Evolutionary conservation across 2,329 filamentous ascomycete species (phyloP).

Genomic region (Xylariaceae sp.): DNA sequence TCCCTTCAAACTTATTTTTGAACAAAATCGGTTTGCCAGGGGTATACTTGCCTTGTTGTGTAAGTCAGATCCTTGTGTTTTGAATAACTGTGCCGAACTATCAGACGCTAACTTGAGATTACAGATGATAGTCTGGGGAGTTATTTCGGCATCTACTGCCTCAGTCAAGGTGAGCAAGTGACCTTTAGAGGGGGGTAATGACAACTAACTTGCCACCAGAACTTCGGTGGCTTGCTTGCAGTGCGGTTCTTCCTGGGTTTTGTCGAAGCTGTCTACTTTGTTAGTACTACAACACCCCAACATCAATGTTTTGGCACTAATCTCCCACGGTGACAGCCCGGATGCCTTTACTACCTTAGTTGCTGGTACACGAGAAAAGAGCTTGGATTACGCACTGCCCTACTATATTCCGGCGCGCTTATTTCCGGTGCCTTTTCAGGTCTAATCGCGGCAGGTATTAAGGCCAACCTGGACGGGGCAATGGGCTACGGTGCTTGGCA

Average conservation of each 20-base stretch:
- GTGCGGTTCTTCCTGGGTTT: slow-evolving; percentile 53
- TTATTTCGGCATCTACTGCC: slow-evolving; percentile 52
- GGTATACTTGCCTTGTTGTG: slow-evolving; percentile 53
- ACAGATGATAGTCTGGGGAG: slow-evolving; percentile 57
- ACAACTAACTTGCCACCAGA: slow-evolving; percentile 28
- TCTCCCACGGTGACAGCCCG: slow-evolving; percentile 48
- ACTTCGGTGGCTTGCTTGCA: slow-evolving; percentile 46
- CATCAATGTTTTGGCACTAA: not conserved
- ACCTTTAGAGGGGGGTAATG: not conserved
- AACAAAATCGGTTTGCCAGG: slow-evolving; percentile 58
- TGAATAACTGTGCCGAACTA: not conserved
- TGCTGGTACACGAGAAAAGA: slow-evolving; percentile 76
- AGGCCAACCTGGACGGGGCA: slow-evolving; percentile 65
- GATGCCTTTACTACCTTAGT: slow-evolving; percentile 67
- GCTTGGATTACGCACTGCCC: slow-evolving; percentile 68
- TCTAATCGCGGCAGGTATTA: slow-evolving; percentile 69
- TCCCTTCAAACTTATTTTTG: slow-evolving; percentile 59
- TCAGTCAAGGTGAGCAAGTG: slow-evolving; percentile 37
- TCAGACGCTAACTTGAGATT: slow-evolving; percentile 19
- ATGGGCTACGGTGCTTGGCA: slow-evolving; percentile 67
- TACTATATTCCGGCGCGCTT: slow-evolving; percentile 72
- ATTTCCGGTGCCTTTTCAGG: slow-evolving; percentile 77
- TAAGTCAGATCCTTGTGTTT: slow-evolving; percentile 37
- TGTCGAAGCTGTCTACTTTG: slow-evolving; percentile 53
- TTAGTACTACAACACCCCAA: slow-evolving; percentile 35